Base-by-base conservation (phyloP, 2,329 filamentous ascomycete genomes). In the Cordyceps javanica region DNA sequence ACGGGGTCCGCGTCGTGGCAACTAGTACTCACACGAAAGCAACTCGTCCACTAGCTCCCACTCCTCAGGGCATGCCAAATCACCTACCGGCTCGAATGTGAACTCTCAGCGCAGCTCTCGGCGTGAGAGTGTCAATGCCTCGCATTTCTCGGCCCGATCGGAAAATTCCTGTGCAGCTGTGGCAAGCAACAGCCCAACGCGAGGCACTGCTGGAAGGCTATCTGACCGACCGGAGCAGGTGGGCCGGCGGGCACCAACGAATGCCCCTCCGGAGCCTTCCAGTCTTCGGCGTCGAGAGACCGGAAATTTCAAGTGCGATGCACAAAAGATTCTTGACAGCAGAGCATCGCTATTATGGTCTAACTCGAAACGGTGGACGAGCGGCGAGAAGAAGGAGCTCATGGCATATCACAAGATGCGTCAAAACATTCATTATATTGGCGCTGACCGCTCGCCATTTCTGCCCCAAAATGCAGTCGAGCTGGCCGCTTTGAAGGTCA, bases 331-430 rank as follows among this genome's bases (percentile, higher is more conserved):
- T 3, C n/a, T 2, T 13, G 21, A n/a, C 25, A 21, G 41, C 23
- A 5, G 14, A 30, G 50, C 48, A 3, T 5, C 50, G 5, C 44
- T 23, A 5, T 44, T 42, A 7, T 61, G 60, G 58, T 28, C 53
- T 16, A 53, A 62, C n/a, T 61, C 60, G 14, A 57, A 36, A 41
- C 52, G 38, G 9, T 66, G 64, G 65, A 57, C 55, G 3, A 64
- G 60, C 21, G 11, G 28, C 2, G 42, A 57, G 26, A 59, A 61
- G 23, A 42, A 56, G 25, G 58, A 58, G 41, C 49, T 57, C 10
- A 60, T 51, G 13, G 59, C 45, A 5, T 66, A 60, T 45, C 56
- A 59, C 7, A 63, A 62, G 55, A 55, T 63, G 51, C 50, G 58
- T 39, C 46, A 57, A n/a, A 60, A 62, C 50, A 38, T 66, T 34